A percentile compares a stretch with the other conserved stretches of the same genome.
These are phyloP conservation scores for Ophiocordyceps sinensis DNA, from an alignment of 2,329 filamentous ascomycete genomes.

Conservation along the genomic window DNA sequence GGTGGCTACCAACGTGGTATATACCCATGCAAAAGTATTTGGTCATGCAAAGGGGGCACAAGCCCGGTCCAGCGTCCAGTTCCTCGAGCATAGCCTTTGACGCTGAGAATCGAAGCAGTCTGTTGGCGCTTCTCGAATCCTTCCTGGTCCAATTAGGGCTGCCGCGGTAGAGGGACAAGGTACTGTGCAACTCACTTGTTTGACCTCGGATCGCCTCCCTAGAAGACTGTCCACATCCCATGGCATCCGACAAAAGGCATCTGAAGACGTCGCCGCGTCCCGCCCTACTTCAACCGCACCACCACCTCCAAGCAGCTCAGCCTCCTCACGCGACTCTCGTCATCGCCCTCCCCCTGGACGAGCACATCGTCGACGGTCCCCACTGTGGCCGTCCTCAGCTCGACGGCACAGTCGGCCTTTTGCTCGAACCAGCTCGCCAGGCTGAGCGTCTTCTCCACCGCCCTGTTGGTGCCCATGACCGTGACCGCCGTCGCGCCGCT, in stretches of 20 bases:
- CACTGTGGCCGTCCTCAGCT: conserved; percentile 46
- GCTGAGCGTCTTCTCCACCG: conserved; percentile 47
- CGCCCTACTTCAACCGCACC: conserved; percentile 25
- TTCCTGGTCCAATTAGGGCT: no score
- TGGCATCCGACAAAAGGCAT: neutral
- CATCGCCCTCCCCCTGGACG: conserved; percentile 21
- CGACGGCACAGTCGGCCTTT: conserved; percentile 42
- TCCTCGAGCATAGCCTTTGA: no score
- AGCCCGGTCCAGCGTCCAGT: no score
- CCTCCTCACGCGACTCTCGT: conserved; percentile 28
- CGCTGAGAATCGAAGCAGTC: no score
- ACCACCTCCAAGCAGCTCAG: conserved; percentile 36
- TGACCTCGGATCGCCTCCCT: no score
- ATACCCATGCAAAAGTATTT: no score
- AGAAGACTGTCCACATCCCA: neutral
- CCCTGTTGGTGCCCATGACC: conserved; percentile 50
- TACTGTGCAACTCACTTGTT: no score
- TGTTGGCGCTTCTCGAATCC: no score
- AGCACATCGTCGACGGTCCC: conserved; percentile 55
- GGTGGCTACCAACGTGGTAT: no score
- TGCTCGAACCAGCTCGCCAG: conserved; percentile 52
- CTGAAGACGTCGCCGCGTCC: neutral
- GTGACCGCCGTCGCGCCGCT: conserved; percentile 28
- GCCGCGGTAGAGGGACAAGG: no score
- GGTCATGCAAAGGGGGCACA: no score